These are phyloP conservation scores for Saturnispora gosingensis DNA, from an alignment of 805 yeast genomes.

Conservation along the genomic window DNA sequence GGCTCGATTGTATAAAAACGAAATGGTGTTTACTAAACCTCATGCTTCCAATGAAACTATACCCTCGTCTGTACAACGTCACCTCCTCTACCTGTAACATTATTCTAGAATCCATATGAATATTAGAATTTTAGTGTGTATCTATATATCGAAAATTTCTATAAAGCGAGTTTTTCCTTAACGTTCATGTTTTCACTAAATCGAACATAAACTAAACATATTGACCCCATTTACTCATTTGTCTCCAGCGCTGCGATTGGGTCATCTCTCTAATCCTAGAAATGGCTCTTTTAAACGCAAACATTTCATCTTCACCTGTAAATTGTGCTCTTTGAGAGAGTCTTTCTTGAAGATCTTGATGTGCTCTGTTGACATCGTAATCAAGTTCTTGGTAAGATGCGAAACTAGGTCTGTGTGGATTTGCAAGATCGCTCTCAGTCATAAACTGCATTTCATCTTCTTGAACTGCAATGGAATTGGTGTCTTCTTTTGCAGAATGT, in stretches of 20 bases:
- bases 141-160: not conserved
- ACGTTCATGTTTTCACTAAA: not conserved
- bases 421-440: slow-evolving; percentile 47
- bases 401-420: slow-evolving; percentile 64
- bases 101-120: slow-evolving; percentile 46
- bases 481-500: not conserved
- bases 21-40: slow-evolving; percentile 71
- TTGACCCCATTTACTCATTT: slow-evolving; percentile 26
- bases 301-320: slow-evolving; percentile 71
- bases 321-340: slow-evolving; percentile 45
- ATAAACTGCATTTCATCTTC: slow-evolving; percentile 64
- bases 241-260: slow-evolving; percentile 36
- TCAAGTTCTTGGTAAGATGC: slow-evolving; percentile 48
- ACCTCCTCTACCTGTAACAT: slow-evolving; percentile 40
- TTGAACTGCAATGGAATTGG: slow-evolving; percentile 23
- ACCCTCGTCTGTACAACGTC: slow-evolving; percentile 50
- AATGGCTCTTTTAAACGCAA: slow-evolving; percentile 65
- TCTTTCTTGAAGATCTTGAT: slow-evolving; percentile 24
- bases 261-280: slow-evolving; percentile 43
- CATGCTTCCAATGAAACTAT: slow-evolving; percentile 44
- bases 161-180: not conserved
- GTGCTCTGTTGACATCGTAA: slow-evolving; percentile 19
- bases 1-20: slow-evolving; percentile 39
- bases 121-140: not conserved
- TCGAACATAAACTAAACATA: not conserved